Percentiles rank a stretch among this genome's conserved stretches.
phyloP scores from a whole-genome alignment of 768 basidiomycete genomes.

The Trametes maxima region DNA sequence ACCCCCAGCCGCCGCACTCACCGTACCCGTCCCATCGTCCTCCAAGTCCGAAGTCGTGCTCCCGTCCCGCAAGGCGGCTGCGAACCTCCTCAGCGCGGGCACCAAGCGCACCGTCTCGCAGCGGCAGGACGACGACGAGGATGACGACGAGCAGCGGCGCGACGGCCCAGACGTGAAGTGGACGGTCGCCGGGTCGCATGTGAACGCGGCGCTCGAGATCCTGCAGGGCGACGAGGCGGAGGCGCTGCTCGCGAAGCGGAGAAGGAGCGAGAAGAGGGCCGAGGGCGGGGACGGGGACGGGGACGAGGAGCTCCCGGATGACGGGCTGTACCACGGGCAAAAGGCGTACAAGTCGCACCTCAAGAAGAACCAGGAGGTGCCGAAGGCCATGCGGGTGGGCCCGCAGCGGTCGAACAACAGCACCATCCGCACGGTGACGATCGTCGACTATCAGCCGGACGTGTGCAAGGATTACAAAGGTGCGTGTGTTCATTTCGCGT shows the following conservation, averaged over 20 bases:
- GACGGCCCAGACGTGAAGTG: slow-evolving; percentile 71
- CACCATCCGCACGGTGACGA: slow-evolving; percentile 93
- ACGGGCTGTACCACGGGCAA: slow-evolving; percentile 87
- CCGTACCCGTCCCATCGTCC: slow-evolving; percentile 36
- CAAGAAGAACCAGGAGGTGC: slow-evolving; percentile 80
- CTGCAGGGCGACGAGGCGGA: slow-evolving; percentile 83
- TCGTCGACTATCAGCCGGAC: slow-evolving; percentile 97
- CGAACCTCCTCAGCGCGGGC: slow-evolving; percentile 78
- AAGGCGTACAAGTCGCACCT: slow-evolving; percentile 79
- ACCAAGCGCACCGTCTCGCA: slow-evolving; percentile 63
- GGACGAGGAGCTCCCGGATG: slow-evolving; percentile 69
- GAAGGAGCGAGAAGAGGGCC: slow-evolving; percentile 55
- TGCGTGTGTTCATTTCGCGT: slow-evolving; percentile 39
- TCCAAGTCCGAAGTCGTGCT: slow-evolving; percentile 75
- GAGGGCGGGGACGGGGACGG: slow-evolving; percentile 58
- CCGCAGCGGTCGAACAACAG: slow-evolving; percentile 69
- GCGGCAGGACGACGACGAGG: slow-evolving; percentile 51
- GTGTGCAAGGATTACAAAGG: slow-evolving; percentile 99
- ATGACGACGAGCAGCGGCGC: slow-evolving; percentile 52
- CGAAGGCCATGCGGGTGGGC: slow-evolving; percentile 85
- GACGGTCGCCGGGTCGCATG: slow-evolving; percentile 77
- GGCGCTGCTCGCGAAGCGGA: slow-evolving; percentile 71
- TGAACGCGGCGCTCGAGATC: slow-evolving; percentile 72
- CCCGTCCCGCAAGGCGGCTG: slow-evolving; percentile 66
- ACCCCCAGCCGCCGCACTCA: slow-evolving; percentile 43